Evolutionary conservation across 2,329 filamentous ascomycete genomes (phyloP), one percentile per base, ranked within the genome.

Genomic region (Teratosphaeria gauchensis): DNA sequence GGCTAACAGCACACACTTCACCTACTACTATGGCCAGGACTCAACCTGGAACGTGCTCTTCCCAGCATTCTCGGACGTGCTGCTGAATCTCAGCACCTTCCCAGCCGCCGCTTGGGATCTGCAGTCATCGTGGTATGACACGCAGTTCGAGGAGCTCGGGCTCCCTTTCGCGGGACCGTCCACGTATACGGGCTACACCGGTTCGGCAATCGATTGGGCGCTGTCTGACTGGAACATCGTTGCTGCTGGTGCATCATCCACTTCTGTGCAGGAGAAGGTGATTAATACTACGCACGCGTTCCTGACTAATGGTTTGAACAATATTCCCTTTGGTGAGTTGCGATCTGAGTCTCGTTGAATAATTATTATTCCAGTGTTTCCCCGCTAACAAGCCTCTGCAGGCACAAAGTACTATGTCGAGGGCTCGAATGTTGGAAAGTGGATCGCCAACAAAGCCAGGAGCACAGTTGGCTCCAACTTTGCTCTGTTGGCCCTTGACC

Each of bases 51-150:
- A 68, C 46, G 74, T 82, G 2, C 71, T 82, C 19, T 82, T 82
- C 69, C 80, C 82, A 24, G 71, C 80, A 4, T 82, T 76, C 66
- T 75, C 76, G 16, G 78, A 82, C 65, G 67, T 71, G 3, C 71
- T 80, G 53, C 68, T 82, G 51, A 68, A 72, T 9, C 69, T 81
- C 16, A 61, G 56, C 51, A 69, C 73, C 16, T 71, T 82, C 57
- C 77, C 65, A 2, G 14, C 58, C 19, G 55, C 61, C 14, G 64
- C 65, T 1, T 69, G 64, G 63, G 58, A 62, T 5, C 14, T 64
- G 53, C 66, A 68, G 55, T 64, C 61, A 3, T 38, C 59, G 4
- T 66, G 64, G 62, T 68, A 66, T 28, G 56, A 64, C 42, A 58
- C 56, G 24, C 62, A 66, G 28, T 58, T 66, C 6, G 31, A 58